Percentiles rank a stretch among this genome's conserved stretches.
These are phyloP conservation scores for Vigna nakashimae DNA, from an alignment of 306 rosid species.

Conservation along the genomic window DNA sequence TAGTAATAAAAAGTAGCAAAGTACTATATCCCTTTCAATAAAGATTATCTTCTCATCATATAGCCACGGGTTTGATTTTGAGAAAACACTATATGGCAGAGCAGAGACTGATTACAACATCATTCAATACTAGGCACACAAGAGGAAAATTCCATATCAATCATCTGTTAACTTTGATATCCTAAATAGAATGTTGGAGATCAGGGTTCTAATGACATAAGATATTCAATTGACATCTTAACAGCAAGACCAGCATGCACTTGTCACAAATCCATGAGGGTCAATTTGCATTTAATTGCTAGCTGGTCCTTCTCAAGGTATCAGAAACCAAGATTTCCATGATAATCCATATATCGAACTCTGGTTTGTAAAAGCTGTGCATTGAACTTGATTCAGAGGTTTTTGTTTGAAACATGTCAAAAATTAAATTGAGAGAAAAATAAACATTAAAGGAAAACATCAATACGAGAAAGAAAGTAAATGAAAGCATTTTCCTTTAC, in stretches of 20 bases:
- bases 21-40: background rate
- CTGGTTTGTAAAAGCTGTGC: background rate
- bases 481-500: too few relatives aligned
- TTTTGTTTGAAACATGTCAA: too few relatives aligned
- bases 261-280: constrained; percentile 12
- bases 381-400: background rate
- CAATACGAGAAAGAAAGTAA: too few relatives aligned
- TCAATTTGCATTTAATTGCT: constrained; percentile 7
- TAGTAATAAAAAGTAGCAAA: background rate
- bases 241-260: constrained; percentile 1
- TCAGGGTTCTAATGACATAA: constrained; percentile 11
- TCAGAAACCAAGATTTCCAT: background rate
- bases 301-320: background rate
- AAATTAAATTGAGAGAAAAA: too few relatives aligned
- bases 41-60: background rate
- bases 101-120: background rate
- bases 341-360: background rate
- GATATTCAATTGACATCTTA: constrained; percentile 7
- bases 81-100: background rate
- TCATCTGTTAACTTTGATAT: constrained; percentile 11
- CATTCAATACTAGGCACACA: background rate
- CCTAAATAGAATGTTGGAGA: background rate
- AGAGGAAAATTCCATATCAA: constrained; percentile 1
- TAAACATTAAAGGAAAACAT: too few relatives aligned
- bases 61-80: background rate